Conservation (phyloP, 1,284 basidiomycete species). For the Leucoagaricus sp. region DNA sequence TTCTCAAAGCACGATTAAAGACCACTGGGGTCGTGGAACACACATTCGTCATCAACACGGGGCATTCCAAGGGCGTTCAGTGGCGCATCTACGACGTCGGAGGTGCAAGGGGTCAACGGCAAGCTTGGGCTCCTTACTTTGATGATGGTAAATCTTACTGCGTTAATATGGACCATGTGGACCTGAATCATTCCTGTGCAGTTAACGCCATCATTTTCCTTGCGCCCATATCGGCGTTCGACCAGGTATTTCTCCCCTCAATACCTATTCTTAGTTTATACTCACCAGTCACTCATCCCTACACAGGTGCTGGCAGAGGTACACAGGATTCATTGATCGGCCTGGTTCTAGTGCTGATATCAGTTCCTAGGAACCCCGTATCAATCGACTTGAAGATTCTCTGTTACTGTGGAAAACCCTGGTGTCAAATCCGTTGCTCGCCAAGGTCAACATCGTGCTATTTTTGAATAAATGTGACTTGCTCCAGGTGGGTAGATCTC, state of each 20-base stretch:
- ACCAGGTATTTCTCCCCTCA: conserved; percentile 47
- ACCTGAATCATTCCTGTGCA: conserved; percentile 29
- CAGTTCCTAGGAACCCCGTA: conserved; percentile 53
- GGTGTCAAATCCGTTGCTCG: conserved; percentile 67
- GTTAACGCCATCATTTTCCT: conserved; percentile 85
- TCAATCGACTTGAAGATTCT: conserved; percentile 79
- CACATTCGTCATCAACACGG: conserved; percentile 62
- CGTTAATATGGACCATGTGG: background rate
- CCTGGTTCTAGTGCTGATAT: background rate
- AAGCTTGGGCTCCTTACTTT: conserved; percentile 84
- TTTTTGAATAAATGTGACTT: conserved; percentile 82
- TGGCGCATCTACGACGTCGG: conserved; percentile 87
- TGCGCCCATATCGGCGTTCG: conserved; percentile 81
- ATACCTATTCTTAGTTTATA: conserved; percentile 11
- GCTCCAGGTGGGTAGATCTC: conserved; percentile 47
- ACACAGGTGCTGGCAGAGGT: conserved; percentile 66
- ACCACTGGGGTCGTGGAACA: conserved; percentile 80
- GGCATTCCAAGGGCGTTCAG: conserved; percentile 57
- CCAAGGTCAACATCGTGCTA: conserved; percentile 70
- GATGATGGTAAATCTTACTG: conserved; percentile 59
- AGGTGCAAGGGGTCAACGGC: conserved; percentile 70
- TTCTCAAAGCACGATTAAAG: conserved; percentile 69
- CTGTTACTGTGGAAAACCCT: conserved; percentile 69
- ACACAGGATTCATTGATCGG: conserved; percentile 15
- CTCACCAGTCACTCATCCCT: background rate